Percentiles rank a stretch among this genome's conserved stretches.
phyloP scores from a whole-genome alignment of 2,329 filamentous ascomycete genomes.

The Phoma sp. region DNA sequence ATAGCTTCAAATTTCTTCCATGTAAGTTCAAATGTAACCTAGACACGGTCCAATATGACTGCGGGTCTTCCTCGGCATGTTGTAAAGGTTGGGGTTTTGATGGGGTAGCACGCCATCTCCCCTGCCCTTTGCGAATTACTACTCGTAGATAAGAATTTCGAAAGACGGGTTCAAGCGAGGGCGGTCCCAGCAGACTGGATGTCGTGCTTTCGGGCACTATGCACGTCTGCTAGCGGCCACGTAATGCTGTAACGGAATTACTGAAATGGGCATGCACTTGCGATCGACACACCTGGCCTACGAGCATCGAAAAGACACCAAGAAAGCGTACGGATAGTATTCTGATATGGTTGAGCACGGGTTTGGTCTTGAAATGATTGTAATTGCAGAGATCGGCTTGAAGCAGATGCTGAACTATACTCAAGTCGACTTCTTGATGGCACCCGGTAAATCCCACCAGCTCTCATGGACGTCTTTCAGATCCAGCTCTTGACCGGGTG shows the following conservation, averaged over 20 bases:
- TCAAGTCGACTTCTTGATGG: conserved; percentile 23
- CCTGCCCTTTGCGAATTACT: conserved; percentile 24
- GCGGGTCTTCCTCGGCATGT: conserved; percentile 4
- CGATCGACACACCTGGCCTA: background rate
- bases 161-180: background rate
- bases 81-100: conserved; percentile 15
- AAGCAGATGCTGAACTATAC: too few relatives aligned
- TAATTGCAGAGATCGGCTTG: background rate
- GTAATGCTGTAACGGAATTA: background rate
- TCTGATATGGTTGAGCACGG: background rate
- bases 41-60: background rate
- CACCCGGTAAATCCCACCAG: conserved; percentile 60
- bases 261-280: background rate
- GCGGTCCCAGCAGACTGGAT: conserved; percentile 2
- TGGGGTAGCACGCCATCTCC: conserved; percentile 37
- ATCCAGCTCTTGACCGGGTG: conserved; percentile 61
- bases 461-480: conserved; percentile 69
- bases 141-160: conserved; percentile 3
- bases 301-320: background rate
- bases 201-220: conserved; percentile 15
- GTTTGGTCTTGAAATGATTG: background rate
- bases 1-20: background rate
- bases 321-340: background rate
- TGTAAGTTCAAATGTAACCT: background rate
- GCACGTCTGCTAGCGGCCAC: background rate